Conservation (phyloP, 2,329 filamentous ascomycete genomes). For the Penicillium sp. region DNA sequence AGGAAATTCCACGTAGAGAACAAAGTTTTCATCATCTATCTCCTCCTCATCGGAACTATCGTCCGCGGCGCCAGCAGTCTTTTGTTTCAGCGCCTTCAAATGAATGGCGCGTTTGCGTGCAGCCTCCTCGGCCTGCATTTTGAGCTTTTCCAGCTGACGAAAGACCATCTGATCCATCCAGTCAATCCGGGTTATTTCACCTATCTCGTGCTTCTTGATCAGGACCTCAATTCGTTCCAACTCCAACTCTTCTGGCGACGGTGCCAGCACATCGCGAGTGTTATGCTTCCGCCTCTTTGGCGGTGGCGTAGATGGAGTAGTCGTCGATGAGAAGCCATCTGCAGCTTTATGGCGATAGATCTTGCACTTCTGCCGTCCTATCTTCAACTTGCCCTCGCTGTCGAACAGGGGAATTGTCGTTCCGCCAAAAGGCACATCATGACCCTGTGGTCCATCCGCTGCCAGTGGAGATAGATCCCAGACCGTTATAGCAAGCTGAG, state of each 20-base stretch:
- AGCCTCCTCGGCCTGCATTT: conserved; percentile 59
- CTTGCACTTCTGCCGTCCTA: conserved; percentile 85
- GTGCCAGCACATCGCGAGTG: conserved; percentile 43
- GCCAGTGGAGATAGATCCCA: conserved; percentile 89
- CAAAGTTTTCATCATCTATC: conserved; percentile 62
- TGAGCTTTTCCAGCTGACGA: conserved; percentile 76
- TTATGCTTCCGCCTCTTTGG: conserved; percentile 52
- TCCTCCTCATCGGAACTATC: conserved; percentile 39
- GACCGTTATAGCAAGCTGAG: conserved; percentile 83
- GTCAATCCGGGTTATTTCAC: conserved; percentile 84
- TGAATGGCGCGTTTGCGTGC: conserved; percentile 53
- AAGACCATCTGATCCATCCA: conserved; percentile 97
- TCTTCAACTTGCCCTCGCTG: conserved; percentile 81
- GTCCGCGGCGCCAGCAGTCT: conserved; percentile 33
- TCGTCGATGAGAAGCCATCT: conserved; percentile 75
- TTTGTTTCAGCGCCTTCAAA: conserved; percentile 27
- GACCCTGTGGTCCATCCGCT: conserved; percentile 62
- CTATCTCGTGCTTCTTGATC: conserved; percentile 98
- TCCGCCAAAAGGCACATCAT: conserved; percentile 87
- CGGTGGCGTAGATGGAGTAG: conserved; percentile 66
- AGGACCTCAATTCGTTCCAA: conserved; percentile 82
- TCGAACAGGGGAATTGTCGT: conserved; percentile 93
- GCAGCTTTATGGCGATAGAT: conserved; percentile 77
- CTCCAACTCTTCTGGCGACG: conserved; percentile 71
- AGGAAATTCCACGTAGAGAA: conserved; percentile 84